phyloP scores from a whole-genome alignment of 176 grass and related monocot genomes.

The Carex cristatella region DNA sequence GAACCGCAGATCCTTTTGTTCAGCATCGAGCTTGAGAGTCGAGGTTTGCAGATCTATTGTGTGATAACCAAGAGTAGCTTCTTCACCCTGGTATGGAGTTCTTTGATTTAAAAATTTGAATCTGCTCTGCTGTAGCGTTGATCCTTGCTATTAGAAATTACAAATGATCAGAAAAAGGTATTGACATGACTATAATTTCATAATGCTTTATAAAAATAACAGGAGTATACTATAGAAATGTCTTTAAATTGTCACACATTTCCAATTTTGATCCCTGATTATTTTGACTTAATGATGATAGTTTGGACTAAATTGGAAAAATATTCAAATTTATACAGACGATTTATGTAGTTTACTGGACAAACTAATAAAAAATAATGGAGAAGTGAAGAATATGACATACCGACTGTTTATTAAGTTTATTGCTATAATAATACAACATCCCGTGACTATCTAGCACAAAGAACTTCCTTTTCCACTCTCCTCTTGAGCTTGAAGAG shows the following conservation, averaged over 20 bases:
- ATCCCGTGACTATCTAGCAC: slow-evolving; percentile 88
- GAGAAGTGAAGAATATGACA: slow-evolving; percentile 30
- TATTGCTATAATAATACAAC: slow-evolving; percentile 83
- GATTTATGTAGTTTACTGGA: background rate
- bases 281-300: background rate
- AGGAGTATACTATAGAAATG: background rate
- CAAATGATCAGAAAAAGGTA: slow-evolving; percentile 20
- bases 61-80: slow-evolving; percentile 52
- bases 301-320: background rate
- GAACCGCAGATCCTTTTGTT: slow-evolving; percentile 91
- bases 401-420: slow-evolving; percentile 79
- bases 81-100: slow-evolving; percentile 43
- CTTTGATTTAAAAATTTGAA: slow-evolving; percentile 60
- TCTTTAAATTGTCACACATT: background rate
- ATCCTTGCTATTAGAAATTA: slow-evolving; percentile 63
- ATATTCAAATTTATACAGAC: background rate
- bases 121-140: slow-evolving; percentile 50
- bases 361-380: slow-evolving; percentile 14
- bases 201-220: background rate
- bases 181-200: background rate
- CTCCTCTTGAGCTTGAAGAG: slow-evolving; percentile 67
- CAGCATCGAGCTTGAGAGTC: slow-evolving; percentile 84
- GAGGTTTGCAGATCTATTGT: slow-evolving; percentile 90
- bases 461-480: slow-evolving; percentile 96
- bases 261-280: background rate